Conservation (phyloP, 2,329 filamentous ascomycete genomes). For the Coccinonectria pachysandricola region DNA sequence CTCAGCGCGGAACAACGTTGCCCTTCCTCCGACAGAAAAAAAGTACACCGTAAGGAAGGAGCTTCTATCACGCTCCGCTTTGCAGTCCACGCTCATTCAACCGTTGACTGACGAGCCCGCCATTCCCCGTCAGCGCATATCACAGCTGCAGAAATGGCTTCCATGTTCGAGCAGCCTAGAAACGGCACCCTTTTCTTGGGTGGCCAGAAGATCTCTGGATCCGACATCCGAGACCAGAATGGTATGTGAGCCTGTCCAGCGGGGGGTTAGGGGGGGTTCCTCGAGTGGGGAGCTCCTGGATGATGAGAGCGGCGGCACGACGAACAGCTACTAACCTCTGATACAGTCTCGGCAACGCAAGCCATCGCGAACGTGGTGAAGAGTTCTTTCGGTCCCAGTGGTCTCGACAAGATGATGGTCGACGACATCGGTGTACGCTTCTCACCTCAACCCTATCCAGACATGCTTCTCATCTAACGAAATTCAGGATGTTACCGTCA, state of each 20-base stretch:
- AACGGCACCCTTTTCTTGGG: constrained; percentile 96
- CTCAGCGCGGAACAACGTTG: too few species aligned
- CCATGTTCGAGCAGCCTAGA: constrained; percentile 90
- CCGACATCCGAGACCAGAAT: constrained; percentile 96
- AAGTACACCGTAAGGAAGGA: too few species aligned
- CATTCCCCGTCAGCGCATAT: constrained; percentile 13
- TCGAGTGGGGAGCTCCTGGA: constrained; percentile 12
- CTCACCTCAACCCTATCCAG: constrained; percentile 7
- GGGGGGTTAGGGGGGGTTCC: constrained; percentile 13
- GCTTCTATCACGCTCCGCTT: constrained; percentile 12
- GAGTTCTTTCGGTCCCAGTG: constrained; percentile 94
- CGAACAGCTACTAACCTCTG: constrained; percentile 8
- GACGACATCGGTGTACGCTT: constrained; percentile 84
- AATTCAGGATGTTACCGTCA: constrained; percentile 84
- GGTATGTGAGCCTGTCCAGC: constrained; percentile 38
- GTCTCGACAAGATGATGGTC: constrained; percentile 99
- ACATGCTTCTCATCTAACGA: constrained; percentile 11
- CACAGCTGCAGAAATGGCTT: constrained; percentile 56
- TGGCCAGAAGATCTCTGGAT: constrained; percentile 92
- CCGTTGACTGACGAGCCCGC: constrained; percentile 18
- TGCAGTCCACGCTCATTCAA: constrained; percentile 6
- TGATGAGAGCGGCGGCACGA: constrained; percentile 10
- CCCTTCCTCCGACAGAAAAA: too few species aligned
- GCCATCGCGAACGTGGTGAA: constrained; percentile 98
- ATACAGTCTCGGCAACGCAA: constrained; percentile 78